Evolutionary conservation across 768 basidiomycete genomes (phyloP).

Genomic region (Cyclocybe cylindracea): DNA sequence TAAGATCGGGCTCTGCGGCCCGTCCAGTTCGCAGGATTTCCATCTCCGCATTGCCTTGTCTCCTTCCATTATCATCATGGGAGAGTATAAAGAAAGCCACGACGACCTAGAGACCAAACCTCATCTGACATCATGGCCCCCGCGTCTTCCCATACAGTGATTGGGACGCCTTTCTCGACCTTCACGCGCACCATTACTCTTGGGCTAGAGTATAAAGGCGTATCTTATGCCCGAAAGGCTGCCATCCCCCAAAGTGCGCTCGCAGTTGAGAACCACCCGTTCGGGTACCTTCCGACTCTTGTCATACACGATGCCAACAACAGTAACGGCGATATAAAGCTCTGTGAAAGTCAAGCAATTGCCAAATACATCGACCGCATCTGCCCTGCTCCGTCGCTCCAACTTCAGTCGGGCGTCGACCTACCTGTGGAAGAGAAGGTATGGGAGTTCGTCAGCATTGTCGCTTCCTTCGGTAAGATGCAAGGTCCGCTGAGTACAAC

Average conservation of each 20-base stretch:
- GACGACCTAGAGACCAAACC: too few species aligned
- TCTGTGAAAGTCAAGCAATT: conserved; percentile 34
- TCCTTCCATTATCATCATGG: too few species aligned
- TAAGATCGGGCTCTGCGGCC: too few species aligned
- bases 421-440: conserved; percentile 29
- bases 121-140: neutral
- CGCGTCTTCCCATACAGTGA: conserved; percentile 20
- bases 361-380: conserved; percentile 30
- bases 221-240: conserved; percentile 23
- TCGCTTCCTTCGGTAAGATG: conserved; percentile 28
- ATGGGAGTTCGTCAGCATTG: conserved; percentile 34
- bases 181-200: conserved; percentile 34
- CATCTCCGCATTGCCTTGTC: too few species aligned
- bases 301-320: conserved; percentile 26
- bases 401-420: conserved; percentile 14
- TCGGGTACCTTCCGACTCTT: conserved; percentile 32
- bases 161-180: conserved; percentile 35
- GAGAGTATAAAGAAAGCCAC: too few species aligned
- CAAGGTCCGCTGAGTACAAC: neutral
- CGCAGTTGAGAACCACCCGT: conserved; percentile 28
- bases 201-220: conserved; percentile 28
- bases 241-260: conserved; percentile 20
- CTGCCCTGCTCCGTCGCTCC: conserved; percentile 27
- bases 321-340: conserved; percentile 20
- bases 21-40: too few species aligned